A percentile compares a stretch with the other conserved stretches of the same genome.
phyloP scores from a whole-genome alignment of 768 basidiomycete genomes.

The Lentinula sp. region DNA sequence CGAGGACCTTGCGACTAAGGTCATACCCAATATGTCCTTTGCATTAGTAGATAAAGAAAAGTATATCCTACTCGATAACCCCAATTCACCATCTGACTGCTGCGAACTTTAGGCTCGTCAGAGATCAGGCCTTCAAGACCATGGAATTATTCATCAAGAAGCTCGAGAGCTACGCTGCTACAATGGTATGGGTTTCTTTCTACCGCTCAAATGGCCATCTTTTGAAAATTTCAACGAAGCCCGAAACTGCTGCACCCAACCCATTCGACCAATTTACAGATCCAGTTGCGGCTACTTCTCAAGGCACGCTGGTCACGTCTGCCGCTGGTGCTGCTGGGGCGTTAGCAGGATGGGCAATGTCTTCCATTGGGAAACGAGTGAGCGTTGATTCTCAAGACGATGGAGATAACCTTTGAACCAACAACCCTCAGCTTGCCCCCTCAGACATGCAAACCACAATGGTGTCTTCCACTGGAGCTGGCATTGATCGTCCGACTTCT shows the following conservation, averaged over 20 bases:
- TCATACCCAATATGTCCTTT: constrained; percentile 79
- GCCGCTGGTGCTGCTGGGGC: constrained; percentile 90
- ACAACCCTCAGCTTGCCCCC: constrained; percentile 50
- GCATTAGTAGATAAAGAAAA: constrained; percentile 90
- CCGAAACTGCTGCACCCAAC: constrained; percentile 39
- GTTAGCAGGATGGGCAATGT: constrained; percentile 94
- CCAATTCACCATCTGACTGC: background rate
- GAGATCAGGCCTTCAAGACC: constrained; percentile 95
- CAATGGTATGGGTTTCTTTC: constrained; percentile 57
- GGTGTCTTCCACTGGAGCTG: constrained; percentile 22
- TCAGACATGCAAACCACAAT: constrained; percentile 72
- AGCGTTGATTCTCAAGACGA: constrained; percentile 3
- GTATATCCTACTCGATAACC: constrained; percentile 36
- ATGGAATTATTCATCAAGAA: constrained; percentile 82
- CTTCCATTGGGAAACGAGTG: constrained; percentile 81
- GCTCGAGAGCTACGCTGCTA: constrained; percentile 70
- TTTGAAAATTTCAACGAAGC: constrained; percentile 28
- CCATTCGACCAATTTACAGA: constrained; percentile 4
- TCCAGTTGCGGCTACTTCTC: constrained; percentile 20
- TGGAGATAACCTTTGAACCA: background rate
- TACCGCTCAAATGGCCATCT: background rate
- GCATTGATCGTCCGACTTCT: constrained; percentile 34
- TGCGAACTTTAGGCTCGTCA: constrained; percentile 57
- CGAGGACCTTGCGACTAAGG: constrained; percentile 85
- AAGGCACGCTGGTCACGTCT: constrained; percentile 65